Evolutionary conservation across 2,329 filamentous ascomycete genomes (phyloP).

Genomic region (Ophiostoma ips): DNA sequence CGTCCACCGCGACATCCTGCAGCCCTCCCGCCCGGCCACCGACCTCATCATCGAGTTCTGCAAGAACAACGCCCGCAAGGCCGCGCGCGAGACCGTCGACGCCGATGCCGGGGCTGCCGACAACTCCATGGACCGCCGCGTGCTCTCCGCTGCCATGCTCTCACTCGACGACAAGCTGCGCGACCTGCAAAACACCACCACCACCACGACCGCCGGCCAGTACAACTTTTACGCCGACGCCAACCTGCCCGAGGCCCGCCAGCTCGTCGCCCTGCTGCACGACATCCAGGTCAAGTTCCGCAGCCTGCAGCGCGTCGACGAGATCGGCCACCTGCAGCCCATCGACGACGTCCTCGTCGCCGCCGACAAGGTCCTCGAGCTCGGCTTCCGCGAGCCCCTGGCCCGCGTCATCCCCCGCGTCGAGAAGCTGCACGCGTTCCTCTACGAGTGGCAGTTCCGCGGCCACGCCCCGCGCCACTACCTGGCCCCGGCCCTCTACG

Average conservation of each 20-base stretch:
- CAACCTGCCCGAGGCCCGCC: conserved; percentile 63
- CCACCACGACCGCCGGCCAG: conserved; percentile 14
- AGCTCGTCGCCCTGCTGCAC: conserved; percentile 54
- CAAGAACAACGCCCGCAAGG: conserved; percentile 28
- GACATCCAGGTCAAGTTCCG: conserved; percentile 59
- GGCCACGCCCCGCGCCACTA: conserved; percentile 74
- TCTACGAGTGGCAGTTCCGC: conserved; percentile 86
- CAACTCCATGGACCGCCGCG: conserved; percentile 30
- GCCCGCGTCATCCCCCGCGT: conserved; percentile 74
- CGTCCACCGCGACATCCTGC: conserved; percentile 42
- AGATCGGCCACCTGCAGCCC: conserved; percentile 59
- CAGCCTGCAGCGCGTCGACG: conserved; percentile 51
- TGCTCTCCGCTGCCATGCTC: conserved; percentile 54
- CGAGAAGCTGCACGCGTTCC: conserved; percentile 71
- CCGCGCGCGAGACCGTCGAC: conserved; percentile 17
- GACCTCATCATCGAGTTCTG: conserved; percentile 31
- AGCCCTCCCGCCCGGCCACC: conserved; percentile 26
- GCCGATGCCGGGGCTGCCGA: conserved; percentile 14
- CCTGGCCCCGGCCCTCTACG: conserved; percentile 55
- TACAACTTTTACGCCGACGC: conserved; percentile 88
- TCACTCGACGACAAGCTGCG: conserved; percentile 46
- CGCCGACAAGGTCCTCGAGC: conserved; percentile 60
- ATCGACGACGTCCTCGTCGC: conserved; percentile 63
- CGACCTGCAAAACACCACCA: conserved; percentile 4
- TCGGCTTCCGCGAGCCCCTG: conserved; percentile 69